Evolutionary conservation across 805 yeast genomes (phyloP).

Genomic region (Cyberlindnera petersonii): DNA sequence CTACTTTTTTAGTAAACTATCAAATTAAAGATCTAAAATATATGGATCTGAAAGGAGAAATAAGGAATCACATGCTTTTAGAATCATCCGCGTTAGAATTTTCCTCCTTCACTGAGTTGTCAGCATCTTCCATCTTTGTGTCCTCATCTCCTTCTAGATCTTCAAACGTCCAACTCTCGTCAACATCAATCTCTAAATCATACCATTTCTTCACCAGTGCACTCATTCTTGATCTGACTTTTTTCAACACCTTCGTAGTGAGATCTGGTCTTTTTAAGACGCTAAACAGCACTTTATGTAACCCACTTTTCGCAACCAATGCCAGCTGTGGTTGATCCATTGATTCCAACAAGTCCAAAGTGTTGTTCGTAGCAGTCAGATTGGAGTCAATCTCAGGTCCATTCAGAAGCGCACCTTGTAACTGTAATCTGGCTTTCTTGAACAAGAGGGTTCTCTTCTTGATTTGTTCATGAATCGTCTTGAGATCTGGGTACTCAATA

Average conservation of each 20-base stretch:
- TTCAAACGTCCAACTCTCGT: slow-evolving; percentile 29
- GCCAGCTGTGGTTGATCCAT: slow-evolving; percentile 28
- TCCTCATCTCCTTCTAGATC: slow-evolving; percentile 12
- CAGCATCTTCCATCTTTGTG: slow-evolving; percentile 6
- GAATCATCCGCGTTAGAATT: background rate
- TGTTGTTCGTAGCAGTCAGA: slow-evolving; percentile 20
- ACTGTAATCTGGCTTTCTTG: slow-evolving; percentile 30
- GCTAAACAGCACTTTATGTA: slow-evolving; percentile 31
- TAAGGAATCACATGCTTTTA: background rate
- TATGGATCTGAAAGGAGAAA: no score
- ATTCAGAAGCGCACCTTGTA: slow-evolving; percentile 18
- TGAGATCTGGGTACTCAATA: slow-evolving; percentile 16
- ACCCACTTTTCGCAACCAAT: slow-evolving; percentile 29
- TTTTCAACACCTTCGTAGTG: slow-evolving; percentile 12
- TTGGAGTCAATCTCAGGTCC: slow-evolving; percentile 15
- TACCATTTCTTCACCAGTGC: slow-evolving; percentile 26
- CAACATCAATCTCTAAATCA: slow-evolving; percentile 27
- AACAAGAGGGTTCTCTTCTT: slow-evolving; percentile 20
- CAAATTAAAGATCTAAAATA: no score
- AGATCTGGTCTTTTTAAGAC: slow-evolving; percentile 36
- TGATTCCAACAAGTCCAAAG: slow-evolving; percentile 25
- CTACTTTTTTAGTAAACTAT: no score
- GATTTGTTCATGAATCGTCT: slow-evolving; percentile 12
- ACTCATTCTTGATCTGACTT: slow-evolving; percentile 17
- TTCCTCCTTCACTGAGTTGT: background rate